These are phyloP conservation scores for Casuarina glauca DNA, from an alignment of 306 rosid genomes.

Conservation along the genomic window DNA sequence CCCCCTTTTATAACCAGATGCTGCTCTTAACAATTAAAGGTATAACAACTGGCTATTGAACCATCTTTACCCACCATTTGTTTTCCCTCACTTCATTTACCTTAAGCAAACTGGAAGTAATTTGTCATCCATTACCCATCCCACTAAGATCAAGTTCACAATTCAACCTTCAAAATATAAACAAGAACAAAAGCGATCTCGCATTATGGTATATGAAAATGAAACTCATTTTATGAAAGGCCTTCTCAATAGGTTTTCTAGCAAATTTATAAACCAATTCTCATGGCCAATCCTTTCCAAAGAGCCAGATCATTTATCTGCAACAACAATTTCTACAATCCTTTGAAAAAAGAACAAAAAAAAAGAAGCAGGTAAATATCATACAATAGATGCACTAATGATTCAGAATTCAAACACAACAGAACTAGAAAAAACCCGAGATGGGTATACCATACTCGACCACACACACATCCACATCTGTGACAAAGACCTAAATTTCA, in stretches of 20 bases:
- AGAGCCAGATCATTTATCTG: neutral
- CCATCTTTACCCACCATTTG: neutral
- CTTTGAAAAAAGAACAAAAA: neutral
- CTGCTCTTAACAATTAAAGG: neutral
- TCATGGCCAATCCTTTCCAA: slow-evolving; percentile 2
- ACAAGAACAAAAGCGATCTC: neutral
- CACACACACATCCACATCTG: neutral
- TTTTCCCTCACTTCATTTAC: slow-evolving; percentile 5
- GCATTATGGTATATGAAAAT: neutral
- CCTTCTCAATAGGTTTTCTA: neutral
- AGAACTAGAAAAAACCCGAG: neutral
- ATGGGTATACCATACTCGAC: neutral
- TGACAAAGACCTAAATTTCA: neutral
- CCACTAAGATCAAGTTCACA: neutral
- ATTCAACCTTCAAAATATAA: slow-evolving; percentile 6
- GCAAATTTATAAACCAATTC: neutral
- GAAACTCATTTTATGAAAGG: slow-evolving; percentile 9
- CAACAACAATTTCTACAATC: neutral
- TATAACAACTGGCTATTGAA: neutral
- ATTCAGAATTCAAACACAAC: neutral
- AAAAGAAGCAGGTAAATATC: neutral
- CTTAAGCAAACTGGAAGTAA: neutral
- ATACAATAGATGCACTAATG: neutral
- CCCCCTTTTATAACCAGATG: neutral
- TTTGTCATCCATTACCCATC: neutral